Conservation (phyloP, 805 yeast species). For the Kuraishia molischiana region DNA sequence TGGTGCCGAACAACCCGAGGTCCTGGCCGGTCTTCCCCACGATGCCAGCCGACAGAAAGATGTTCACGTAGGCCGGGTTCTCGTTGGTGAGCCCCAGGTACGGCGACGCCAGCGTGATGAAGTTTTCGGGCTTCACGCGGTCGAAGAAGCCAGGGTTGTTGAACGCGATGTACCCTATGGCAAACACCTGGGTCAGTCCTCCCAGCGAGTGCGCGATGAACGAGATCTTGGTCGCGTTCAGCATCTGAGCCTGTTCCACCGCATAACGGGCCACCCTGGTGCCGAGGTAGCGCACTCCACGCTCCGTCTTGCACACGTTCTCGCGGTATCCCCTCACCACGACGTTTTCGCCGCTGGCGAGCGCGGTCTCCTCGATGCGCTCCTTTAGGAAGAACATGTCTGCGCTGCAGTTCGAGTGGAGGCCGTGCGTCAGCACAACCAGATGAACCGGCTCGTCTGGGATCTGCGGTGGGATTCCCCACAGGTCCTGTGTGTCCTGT, state of each 20-base stretch:
- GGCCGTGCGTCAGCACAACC: constrained; percentile 83
- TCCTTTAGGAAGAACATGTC: constrained; percentile 88
- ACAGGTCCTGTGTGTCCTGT: constrained; percentile 56
- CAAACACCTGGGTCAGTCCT: constrained; percentile 86
- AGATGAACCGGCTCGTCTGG: constrained; percentile 60
- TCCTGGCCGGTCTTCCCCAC: constrained; percentile 94
- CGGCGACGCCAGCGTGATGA: constrained; percentile 81
- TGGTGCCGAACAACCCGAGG: constrained; percentile 48
- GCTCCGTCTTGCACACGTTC: constrained; percentile 80
- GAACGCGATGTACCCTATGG: constrained; percentile 66
- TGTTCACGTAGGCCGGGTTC: constrained; percentile 74
- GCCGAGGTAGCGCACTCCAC: constrained; percentile 82
- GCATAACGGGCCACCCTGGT: constrained; percentile 69
- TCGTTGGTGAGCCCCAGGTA: constrained; percentile 82
- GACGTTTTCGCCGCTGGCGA: constrained; percentile 46
- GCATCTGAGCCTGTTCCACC: constrained; percentile 40
- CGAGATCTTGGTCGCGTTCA: constrained; percentile 54
- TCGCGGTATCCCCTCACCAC: constrained; percentile 77
- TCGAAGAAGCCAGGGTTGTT: constrained; percentile 66
- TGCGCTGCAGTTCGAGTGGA: constrained; percentile 82
- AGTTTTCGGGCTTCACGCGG: constrained; percentile 60
- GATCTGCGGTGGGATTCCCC: constrained; percentile 56
- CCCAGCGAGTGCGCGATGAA: constrained; percentile 93
- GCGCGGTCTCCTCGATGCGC: constrained; percentile 43
- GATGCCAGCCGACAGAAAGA: constrained; percentile 79